These are phyloP conservation scores for Nephelium lappaceum DNA, from an alignment of 345 rosid genomes.

Conservation along the genomic window DNA sequence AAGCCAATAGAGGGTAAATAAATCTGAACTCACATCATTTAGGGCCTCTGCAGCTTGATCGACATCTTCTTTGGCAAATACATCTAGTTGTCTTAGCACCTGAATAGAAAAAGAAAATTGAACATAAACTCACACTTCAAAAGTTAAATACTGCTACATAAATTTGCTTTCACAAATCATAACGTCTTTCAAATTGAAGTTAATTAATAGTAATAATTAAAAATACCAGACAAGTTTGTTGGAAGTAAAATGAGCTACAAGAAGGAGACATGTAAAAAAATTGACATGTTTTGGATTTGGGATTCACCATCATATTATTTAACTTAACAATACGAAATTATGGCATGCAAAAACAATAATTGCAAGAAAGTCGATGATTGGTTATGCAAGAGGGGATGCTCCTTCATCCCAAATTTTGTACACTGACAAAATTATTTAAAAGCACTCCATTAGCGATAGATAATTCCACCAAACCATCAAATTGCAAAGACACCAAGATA, in stretches of 20 bases:
- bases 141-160: not conserved
- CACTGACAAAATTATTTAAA: not conserved
- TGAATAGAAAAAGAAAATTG: constrained; percentile 21
- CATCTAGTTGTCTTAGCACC: constrained; percentile 77
- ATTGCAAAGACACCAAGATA: not conserved
- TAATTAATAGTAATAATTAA: not conserved
- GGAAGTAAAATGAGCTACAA: not conserved
- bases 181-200: not conserved
- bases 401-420: not conserved
- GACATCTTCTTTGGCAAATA: constrained; percentile 72
- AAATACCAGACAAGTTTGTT: not conserved
- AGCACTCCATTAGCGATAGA: not conserved
- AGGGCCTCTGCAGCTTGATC: constrained; percentile 79
- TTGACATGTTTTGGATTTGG: not conserved
- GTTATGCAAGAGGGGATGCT: not conserved
- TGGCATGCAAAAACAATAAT: not conserved
- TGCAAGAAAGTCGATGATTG: not conserved
- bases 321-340: no score
- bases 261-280: not conserved
- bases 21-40: constrained; percentile 64
- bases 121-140: constrained; percentile 1
- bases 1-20: not conserved
- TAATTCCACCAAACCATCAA: not conserved
- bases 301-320: not conserved
- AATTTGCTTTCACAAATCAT: not conserved